phyloP scores from a whole-genome alignment of 2,329 filamentous ascomycete species.

The Penicillium concentricum region DNA sequence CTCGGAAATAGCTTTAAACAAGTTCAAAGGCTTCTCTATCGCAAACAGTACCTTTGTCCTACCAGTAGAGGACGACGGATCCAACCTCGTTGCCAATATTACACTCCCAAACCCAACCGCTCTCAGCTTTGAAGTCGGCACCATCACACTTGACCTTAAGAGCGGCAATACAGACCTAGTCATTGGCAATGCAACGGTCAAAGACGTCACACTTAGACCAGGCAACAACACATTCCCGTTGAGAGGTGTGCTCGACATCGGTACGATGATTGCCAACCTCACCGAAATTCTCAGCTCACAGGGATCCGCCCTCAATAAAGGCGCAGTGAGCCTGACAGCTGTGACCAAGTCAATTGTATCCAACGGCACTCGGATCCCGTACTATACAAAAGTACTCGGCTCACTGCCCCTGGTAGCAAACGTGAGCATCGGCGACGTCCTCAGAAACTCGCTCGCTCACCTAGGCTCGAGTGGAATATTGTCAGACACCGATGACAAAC shows the following conservation, averaged over 20 bases:
- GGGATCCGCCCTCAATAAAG: conserved; percentile 8
- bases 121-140: conserved; percentile 24
- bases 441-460: conserved; percentile 18
- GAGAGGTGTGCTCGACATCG: conserved; percentile 18
- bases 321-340: conserved; percentile 14
- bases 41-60: conserved; percentile 20
- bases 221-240: conserved; percentile 24
- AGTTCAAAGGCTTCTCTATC: conserved; percentile 21
- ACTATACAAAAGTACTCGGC: conserved; percentile 21
- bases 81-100: conserved; percentile 22
- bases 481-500: conserved; percentile 1
- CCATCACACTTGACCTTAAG: conserved; percentile 20
- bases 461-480: conserved; percentile 1
- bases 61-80: conserved; percentile 18
- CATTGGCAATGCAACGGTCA: conserved; percentile 20
- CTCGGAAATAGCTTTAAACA: conserved; percentile 16
- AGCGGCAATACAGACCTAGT: conserved; percentile 12
- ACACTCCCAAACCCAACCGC: conserved; percentile 22
- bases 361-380: conserved; percentile 18
- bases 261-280: conserved; percentile 14
- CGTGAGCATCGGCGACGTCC: conserved; percentile 14
- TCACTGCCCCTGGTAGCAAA: conserved; percentile 16
- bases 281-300: conserved; percentile 16
- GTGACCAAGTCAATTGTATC: conserved; percentile 12
- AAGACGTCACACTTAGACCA: conserved; percentile 17